Base-by-base conservation (phyloP, 306 rosid genomes). In the Cyclanthera cordifolia region DNA sequence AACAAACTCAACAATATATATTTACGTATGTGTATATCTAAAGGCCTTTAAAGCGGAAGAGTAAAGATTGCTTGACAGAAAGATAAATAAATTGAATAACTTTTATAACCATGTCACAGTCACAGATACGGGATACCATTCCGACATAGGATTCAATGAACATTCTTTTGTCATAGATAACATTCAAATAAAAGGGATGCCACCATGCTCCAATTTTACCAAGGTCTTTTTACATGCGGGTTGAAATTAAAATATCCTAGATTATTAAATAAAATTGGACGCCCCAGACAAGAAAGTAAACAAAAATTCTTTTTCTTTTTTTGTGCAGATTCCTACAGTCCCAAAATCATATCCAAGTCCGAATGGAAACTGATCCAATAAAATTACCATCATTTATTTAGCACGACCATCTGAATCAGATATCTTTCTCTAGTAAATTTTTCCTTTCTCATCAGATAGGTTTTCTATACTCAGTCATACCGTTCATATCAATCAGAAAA, bases 1-100 rank as follows among this genome's bases (percentile, higher is more conserved):
- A 83, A 74, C 75, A 49, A 65, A 69, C 45, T 14, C 8, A 15
- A 47, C 23, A 43, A n/a, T 5, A 37, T 8, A 30, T 4, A 34
- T 28, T 23, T 13, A 63, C 24, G 12, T 41, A 37, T 37, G n/a
- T 63, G 50, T 19, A 39, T 41, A 63, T 17, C 30, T 2, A 61
- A 20, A 16, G 67, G 49, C 20, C 16, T 61, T 61, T 19, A 48
- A 19, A 37, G 21, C 15, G 3, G 15, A 28, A 61, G 68, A 61
- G n/a, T 37, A 25, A 61, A 5, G 28, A 61, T 60, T 17, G 8
- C 49, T 17, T 24, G 8, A 60, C 5, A 19, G 19, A 34, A n/a
- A 17, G 16, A 60, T 8, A 60, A 58, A 58, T 17, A 60, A 63
- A 20, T 5, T 6, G 19, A 37, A 41, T 63, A 1, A 9, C 17